Evolutionary conservation across 768 basidiomycete genomes (phyloP).

Genomic region (Chalciporus pseudorubinellus): DNA sequence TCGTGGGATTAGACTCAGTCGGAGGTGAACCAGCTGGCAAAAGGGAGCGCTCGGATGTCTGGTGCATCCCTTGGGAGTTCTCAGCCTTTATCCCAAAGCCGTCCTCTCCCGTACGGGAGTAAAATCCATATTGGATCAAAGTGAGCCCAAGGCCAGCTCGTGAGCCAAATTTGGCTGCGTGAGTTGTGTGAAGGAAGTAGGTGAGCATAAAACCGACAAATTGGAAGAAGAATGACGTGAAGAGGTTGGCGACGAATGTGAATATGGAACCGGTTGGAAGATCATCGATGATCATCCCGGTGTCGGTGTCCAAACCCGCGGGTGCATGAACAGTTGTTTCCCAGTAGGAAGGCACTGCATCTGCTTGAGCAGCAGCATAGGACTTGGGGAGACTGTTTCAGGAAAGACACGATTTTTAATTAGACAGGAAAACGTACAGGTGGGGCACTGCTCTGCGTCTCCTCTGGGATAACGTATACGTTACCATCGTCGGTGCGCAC

Average conservation of each 20-base stretch:
- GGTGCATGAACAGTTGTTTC: conserved; percentile 93
- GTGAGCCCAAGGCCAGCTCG: conserved; percentile 95
- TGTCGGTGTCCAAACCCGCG: conserved; percentile 42
- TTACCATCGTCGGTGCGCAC: conserved; percentile 53
- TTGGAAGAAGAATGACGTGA: conserved; percentile 95
- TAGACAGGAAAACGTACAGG: conserved; percentile 57
- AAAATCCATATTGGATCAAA: conserved; percentile 89
- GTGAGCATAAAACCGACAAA: conserved; percentile 92
- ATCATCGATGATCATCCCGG: conserved; percentile 86
- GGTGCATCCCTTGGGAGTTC: conserved; percentile 14
- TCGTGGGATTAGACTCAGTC: conserved; percentile 20
- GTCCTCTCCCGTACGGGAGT: conserved; percentile 46
- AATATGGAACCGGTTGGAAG: conserved; percentile 79
- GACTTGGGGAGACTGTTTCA: conserved; percentile 45
- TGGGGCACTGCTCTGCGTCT: conserved; percentile 75
- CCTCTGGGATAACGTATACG: conserved; percentile 71
- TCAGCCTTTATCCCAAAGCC: conserved; percentile 26
- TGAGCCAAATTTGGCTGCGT: conserved; percentile 91
- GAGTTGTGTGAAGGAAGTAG: conserved; percentile 87
- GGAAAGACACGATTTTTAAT: background rate
- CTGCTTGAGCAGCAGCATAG: conserved; percentile 83
- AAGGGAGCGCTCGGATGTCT: conserved; percentile 18
- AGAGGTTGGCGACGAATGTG: conserved; percentile 72
- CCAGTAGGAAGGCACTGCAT: conserved; percentile 94
- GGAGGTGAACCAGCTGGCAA: conserved; percentile 22